Evolutionary conservation across 2,329 filamentous ascomycete genomes (phyloP), one percentile per base, ranked within the genome.

Genomic region (Colletotrichum graminicola): DNA sequence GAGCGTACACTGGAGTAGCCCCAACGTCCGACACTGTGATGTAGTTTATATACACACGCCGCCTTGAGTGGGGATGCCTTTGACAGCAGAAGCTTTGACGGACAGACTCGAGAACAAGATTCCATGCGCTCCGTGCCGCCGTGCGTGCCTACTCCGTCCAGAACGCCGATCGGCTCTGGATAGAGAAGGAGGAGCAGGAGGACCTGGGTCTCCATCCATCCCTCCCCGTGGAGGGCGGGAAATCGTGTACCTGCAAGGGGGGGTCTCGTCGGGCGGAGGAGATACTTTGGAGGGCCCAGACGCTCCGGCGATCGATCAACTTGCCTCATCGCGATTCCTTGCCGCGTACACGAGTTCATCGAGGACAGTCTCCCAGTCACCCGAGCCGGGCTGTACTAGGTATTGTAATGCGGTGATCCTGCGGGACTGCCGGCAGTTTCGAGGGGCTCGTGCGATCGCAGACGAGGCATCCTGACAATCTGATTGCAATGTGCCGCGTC

Each of bases 41-140:
- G 29, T 41, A 34, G 54, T 41, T 39, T 14, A 34, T 34, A 61
- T 32, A 32, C 26, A 52, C 49, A 52, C 49, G 26, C 49, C 49
- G 45, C 6, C 7, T 52, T 21, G 49, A 51, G 49, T 43, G 67
- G 61, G 56, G 67, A 57, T n/a, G 41, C 47, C 6, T 34, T 18
- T 61, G 16, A 6, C 26, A 8, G 12, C 57, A 12, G 26, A 34
- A 23, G 43, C 6, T 14, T n/a, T 32, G 51, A 10, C 16, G 29
- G 16, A 11, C 8, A 11, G 29, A 54, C 49, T 10, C 14, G 47
- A 51, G 23, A 21, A n/a, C 26, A 26, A 34, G 43, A 21, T n/a
- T 47, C 32, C 26, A 36, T 29, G 45, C 45, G 26, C 41, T 61
- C 55, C 47, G 47, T 49, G 49, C 41, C 51, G 51, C 62, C 57